Evolutionary conservation across 164 flowering plant species (phyloP), one percentile per base, ranked within the genome.

Genomic region (Liriodendron chinense): DNA sequence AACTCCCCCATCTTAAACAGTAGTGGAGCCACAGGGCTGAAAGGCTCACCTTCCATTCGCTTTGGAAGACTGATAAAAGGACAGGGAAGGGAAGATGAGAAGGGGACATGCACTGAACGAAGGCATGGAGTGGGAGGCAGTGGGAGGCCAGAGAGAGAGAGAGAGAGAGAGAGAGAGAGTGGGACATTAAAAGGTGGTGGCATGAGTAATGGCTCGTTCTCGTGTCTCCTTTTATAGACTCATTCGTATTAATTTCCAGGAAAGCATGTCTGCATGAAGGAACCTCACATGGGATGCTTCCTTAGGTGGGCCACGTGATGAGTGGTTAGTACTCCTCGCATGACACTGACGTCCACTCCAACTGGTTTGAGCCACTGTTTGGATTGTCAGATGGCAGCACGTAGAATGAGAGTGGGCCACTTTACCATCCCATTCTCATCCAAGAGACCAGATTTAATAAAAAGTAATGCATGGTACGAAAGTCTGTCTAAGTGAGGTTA

Each of bases 221-320:
- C 21, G 22, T 72, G 74, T 28, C 74, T 59, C 66, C 74, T 59
- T 59, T 47, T 47, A 5, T 18, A 18, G 53, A 69, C 48, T 14
- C 71, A 69, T 7, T 18, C 71, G 6, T 63, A 8, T 67, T 67
- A 67, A 67, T 67, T 67, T 22, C 53, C 71, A 24, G 53, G 48
- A 47, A 47, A 43, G 53, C 71, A 69, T 43, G 64, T 72, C 65
- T n/a, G 47, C 66, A 8, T 56, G 34, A 14, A 12, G 20, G 10
- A 26, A 3, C 65, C n/a, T 72, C 74, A 72, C 74, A 72, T 72
- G 74, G 74, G 74, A 43, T 72, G 66, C 74, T 72, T 34, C 47
- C 48, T 56, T 59, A 48, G 24, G 66, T 26, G 50, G 74, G 24
- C 34, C 74, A 61, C n/a, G 20, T 20, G 21, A 43, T 9, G 21